phyloP scores from a whole-genome alignment of 345 rosid species.

The Tarenaya hassleriana region DNA sequence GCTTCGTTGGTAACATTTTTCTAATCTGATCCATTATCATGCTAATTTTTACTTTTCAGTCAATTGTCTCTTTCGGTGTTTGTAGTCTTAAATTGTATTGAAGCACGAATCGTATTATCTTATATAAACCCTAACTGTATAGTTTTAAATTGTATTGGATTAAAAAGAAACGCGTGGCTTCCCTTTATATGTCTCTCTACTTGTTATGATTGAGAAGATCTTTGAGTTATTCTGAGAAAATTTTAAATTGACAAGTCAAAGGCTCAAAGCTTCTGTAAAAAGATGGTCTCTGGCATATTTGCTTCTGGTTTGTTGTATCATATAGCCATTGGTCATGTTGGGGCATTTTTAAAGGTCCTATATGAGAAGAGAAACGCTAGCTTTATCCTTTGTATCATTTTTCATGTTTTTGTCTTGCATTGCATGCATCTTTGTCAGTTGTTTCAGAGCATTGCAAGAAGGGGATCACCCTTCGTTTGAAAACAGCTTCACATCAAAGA shows the following conservation, averaged over 20 bases:
- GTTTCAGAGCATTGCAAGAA: slow-evolving; percentile 80
- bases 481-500: slow-evolving; percentile 35
- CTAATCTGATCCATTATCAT: not conserved
- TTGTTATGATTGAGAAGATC: too few species aligned
- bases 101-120: slow-evolving; percentile 1
- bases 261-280: slow-evolving; percentile 4
- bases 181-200: too few species aligned
- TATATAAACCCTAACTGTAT: slow-evolving; percentile 11
- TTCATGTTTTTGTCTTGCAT: slow-evolving; percentile 15
- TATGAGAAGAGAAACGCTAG: slow-evolving; percentile 10
- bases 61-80: slow-evolving; percentile 3
- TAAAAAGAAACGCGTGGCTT: slow-evolving; percentile 1
- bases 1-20: slow-evolving; percentile 59
- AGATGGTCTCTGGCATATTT: slow-evolving; percentile 10
- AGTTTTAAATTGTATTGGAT: slow-evolving; percentile 1
- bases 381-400: slow-evolving; percentile 5
- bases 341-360: slow-evolving; percentile 1
- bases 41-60: slow-evolving; percentile 7
- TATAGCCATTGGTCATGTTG: slow-evolving; percentile 10
- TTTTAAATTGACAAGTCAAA: slow-evolving; percentile 14
- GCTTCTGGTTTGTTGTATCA: slow-evolving; percentile 3
- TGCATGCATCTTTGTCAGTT: slow-evolving; percentile 44
- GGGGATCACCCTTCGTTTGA: slow-evolving; percentile 79
- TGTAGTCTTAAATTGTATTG: slow-evolving; percentile 20
- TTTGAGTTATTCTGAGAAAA: not conserved